Percentiles rank a stretch among this genome's conserved stretches.
phyloP scores from a whole-genome alignment of 495 filamentous ascomycete species.

The Sabuloglossum arenarium region DNA sequence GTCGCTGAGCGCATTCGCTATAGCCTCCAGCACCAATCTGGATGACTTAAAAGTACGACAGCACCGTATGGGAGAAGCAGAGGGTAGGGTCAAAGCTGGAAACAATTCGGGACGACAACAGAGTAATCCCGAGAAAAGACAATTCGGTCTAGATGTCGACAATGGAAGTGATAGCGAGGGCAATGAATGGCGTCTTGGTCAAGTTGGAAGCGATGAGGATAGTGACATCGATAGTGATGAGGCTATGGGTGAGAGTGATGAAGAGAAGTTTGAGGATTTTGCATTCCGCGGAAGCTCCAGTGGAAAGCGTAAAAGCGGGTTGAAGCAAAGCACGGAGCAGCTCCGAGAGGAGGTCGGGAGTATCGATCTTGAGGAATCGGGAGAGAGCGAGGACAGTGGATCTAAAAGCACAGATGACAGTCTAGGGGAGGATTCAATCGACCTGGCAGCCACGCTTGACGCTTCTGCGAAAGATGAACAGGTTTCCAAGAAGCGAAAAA shows the following conservation, averaged over 20 bases:
- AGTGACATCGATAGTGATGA: conserved; percentile 62
- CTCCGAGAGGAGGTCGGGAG: conserved; percentile 14
- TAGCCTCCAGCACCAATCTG: conserved; percentile 44
- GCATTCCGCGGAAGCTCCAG: conserved; percentile 46
- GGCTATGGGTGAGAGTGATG: conserved; percentile 48
- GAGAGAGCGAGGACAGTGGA: conserved; percentile 13
- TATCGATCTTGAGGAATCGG: conserved; percentile 33
- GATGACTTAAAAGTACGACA: conserved; percentile 27
- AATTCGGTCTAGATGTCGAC: conserved; percentile 5
- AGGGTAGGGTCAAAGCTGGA: conserved; percentile 22
- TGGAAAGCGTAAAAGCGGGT: conserved; percentile 24
- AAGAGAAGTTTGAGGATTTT: conserved; percentile 61
- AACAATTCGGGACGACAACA: conserved; percentile 3
- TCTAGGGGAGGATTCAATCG: conserved; percentile 68
- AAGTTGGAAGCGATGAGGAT: conserved; percentile 47
- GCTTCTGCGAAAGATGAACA: conserved; percentile 32
- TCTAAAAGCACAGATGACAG: conserved; percentile 38
- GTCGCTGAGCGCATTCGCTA: conserved; percentile 64
- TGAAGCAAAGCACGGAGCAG: conserved; percentile 12
- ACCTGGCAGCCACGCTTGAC: conserved; percentile 65
- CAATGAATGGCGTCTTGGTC: conserved; percentile 42
- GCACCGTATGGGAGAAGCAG: conserved; percentile 35
- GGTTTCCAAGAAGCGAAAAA: conserved; percentile 12
- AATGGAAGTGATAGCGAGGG: conserved; percentile 49
- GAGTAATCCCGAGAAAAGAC: conserved; percentile 21